Base-by-base conservation (phyloP, 305 asterid genomes). In the Striga hermonthica region DNA sequence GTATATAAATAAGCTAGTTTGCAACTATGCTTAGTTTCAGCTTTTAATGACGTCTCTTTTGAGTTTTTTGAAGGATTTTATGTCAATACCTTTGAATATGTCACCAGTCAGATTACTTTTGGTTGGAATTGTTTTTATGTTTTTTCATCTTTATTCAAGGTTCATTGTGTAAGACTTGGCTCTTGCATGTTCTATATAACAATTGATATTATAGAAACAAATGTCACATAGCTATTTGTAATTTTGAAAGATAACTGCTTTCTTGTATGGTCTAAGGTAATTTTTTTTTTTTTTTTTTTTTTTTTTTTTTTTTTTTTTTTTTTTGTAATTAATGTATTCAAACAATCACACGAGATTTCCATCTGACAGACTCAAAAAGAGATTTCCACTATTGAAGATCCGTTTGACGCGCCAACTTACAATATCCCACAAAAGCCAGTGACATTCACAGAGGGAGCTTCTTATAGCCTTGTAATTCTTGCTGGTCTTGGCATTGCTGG, bases 401-500 rank as follows among this genome's bases (percentile, higher is more conserved):
- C 96, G 9, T 88, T 91, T 71, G 95, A 88, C 82, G 85, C 95
- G 59, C 96, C 95, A 65, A 91, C 98, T 28, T 88, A 88, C 65
- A 86, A 91, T 75, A 91, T 91, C 68, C 98, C 98, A 6, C 89
- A 91, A 75, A 91, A 86, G 81, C 98, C 96, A 31, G 90, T 91
- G 73, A 82, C 98, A 0, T 88, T 88, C 61, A 84, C 88, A 1
- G 97, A 92, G 78, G 96, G 95, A 78, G 95, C 95, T 77, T 89
- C 97, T 37, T 93, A 93, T 76, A 80, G 82, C 71, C 65, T 90
- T 60, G 34, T 86, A 74, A 93, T 93, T 76, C 95, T 93, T 64
- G 96, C 90, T 6, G 99, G 99, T 55, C 96, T 90, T 63, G 97
- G 95, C 60, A 59, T 93, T 73, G 99, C 97, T 57, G 62, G 62